These are phyloP conservation scores for Alternaria consortialis DNA, from an alignment of 2,329 filamentous ascomycete species.

Conservation along the genomic window DNA sequence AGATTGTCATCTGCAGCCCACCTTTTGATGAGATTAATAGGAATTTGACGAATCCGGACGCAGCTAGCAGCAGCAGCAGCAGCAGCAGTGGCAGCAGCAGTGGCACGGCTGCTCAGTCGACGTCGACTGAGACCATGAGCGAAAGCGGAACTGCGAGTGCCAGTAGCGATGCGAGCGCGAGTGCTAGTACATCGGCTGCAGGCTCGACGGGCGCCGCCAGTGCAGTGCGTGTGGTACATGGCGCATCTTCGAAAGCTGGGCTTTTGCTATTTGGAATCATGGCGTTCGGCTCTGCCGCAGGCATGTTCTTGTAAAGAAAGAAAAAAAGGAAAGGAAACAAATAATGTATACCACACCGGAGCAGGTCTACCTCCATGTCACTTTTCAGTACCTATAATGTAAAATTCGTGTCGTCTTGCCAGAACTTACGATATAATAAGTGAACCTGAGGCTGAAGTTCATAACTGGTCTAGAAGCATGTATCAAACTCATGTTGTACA, in stretches of 20 bases:
- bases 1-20: conserved; percentile 27
- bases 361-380: neutral
- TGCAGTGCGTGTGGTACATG: conserved; percentile 4
- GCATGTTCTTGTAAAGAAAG: conserved; percentile 15
- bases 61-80: neutral
- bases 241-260: conserved; percentile 10
- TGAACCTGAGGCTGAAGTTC: neutral
- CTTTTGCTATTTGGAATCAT: conserved; percentile 18
- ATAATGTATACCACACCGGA: neutral
- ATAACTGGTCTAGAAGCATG: neutral
- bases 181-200: neutral
- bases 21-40: conserved; percentile 9
- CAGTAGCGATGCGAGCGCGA: neutral
- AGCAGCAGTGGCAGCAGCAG: conserved; percentile 9
- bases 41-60: conserved; percentile 1
- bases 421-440: neutral
- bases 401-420: neutral
- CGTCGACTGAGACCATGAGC: neutral
- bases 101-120: neutral
- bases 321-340: neutral
- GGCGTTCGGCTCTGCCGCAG: conserved; percentile 15
- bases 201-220: conserved; percentile 10
- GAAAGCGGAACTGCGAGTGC: conserved; percentile 8
- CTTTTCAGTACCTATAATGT: neutral
- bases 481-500: neutral